Evolutionary conservation across 2,329 filamentous ascomycete genomes (phyloP), one percentile per base, ranked within the genome.

Genomic region (Trematosphaeria pertusa): DNA sequence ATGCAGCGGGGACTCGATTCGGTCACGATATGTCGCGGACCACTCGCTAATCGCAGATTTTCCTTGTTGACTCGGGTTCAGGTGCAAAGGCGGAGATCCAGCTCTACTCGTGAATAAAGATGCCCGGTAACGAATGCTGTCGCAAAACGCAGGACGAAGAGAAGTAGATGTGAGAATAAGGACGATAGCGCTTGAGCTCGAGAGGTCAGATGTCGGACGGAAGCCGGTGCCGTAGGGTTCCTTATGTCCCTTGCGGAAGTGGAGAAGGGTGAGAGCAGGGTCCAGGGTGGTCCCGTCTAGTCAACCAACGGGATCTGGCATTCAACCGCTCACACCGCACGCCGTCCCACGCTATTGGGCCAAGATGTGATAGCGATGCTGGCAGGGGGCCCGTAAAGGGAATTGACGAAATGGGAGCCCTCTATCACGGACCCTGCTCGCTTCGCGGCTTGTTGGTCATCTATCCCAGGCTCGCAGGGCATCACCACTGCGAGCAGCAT

Each of bases 341-440:
- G 44, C 47, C 44, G 42, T 38, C 46, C 54, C 54, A 57, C 59
- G 55, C 68, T 69, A 72, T 72, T 71, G 68, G 63, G 64, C 65
- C 65, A 69, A 69, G 64, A 48, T 65, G 67, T 71, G 69, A 71
- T 69, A 62, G 47, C 55, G 57, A 62, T 42, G 55, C 49, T 44
- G 43, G 61, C 58, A 52, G 49, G 62, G 62, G 56, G 33, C 11
- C 54, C 56, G 21, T 44, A 61, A 57, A 43, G 48, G 48, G 56
- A 42, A 54, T 42, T 49, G 52, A 61, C 58, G 50, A 55, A 59
- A 59, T 38, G 49, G 54, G 50, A 60, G 49, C 47, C 50, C 57
- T 56, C 54, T 51, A 64, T 69, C 61, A 59, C 60, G 48, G 31
- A 54, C 51, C 50, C 41, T 55, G 56, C 49, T 56, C 57, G 59